A percentile compares a stretch with the other conserved stretches of the same genome.
Evolutionary conservation across 2,329 filamentous ascomycete species (phyloP).

Genomic region (Cladosporium velox): DNA sequence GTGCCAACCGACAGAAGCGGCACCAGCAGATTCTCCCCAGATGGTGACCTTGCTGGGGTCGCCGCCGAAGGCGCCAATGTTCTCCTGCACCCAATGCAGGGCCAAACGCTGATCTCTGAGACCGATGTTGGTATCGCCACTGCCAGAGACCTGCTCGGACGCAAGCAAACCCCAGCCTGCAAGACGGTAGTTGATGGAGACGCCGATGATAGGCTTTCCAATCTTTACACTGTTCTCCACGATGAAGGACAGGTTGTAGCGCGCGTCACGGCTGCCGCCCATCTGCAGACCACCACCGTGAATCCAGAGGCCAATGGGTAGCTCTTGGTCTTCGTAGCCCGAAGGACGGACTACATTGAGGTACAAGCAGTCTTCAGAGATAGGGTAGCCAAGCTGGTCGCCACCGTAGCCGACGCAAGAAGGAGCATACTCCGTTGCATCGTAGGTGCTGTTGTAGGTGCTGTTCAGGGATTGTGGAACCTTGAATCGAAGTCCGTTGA

Average conservation of each 20-base stretch:
- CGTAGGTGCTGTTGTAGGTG: slow-evolving; percentile 42
- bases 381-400: slow-evolving; percentile 38
- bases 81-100: slow-evolving; percentile 48
- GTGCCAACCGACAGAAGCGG: slow-evolving; percentile 47
- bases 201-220: slow-evolving; percentile 56
- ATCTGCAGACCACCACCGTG: slow-evolving; percentile 52
- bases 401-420: slow-evolving; percentile 46
- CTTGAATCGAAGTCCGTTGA: slow-evolving; percentile 37
- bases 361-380: slow-evolving; percentile 62
- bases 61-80: slow-evolving; percentile 67
- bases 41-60: slow-evolving; percentile 60
- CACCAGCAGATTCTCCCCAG: slow-evolving; percentile 39
- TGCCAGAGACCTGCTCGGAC: slow-evolving; percentile 54
- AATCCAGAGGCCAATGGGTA: slow-evolving; percentile 51
- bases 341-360: slow-evolving; percentile 62
- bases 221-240: slow-evolving; percentile 50
- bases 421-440: slow-evolving; percentile 46
- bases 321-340: slow-evolving; percentile 44
- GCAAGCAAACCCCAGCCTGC: slow-evolving; percentile 70
- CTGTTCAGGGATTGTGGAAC: slow-evolving; percentile 38
- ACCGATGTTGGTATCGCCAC: slow-evolving; percentile 55
- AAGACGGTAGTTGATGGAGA: slow-evolving; percentile 65
- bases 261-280: slow-evolving; percentile 51
- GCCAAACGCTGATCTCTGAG: slow-evolving; percentile 48
- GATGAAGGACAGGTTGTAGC: slow-evolving; percentile 65